Conservation (phyloP, 345 rosid genomes). For the Punica granatum region DNA sequence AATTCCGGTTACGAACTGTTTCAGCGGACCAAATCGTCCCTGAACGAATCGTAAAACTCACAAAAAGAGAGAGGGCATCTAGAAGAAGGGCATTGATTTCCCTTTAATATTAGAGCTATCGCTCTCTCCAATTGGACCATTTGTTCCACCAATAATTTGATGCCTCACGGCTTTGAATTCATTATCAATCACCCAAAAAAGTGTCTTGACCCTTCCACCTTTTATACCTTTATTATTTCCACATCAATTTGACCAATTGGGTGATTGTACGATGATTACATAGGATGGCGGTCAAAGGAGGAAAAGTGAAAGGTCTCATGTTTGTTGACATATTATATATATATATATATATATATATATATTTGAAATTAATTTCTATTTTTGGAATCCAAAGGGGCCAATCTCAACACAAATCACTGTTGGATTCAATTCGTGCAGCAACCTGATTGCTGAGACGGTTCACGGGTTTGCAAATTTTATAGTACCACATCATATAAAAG, state of each 20-base stretch:
- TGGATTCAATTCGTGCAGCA: slow-evolving; percentile 2
- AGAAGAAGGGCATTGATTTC: too few relatives aligned
- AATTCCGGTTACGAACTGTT: too few relatives aligned
- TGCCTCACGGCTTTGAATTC: neutral
- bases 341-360: too few relatives aligned
- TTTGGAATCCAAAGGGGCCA: neutral
- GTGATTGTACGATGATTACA: neutral
- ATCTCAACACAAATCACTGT: neutral
- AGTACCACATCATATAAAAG: neutral
- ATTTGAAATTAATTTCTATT: neutral
- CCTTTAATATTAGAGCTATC: too few relatives aligned
- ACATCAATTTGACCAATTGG: neutral
- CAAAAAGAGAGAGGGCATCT: too few relatives aligned
- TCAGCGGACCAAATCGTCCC: too few relatives aligned
- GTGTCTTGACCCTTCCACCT: neutral
- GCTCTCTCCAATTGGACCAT: neutral
- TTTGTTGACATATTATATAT: too few relatives aligned
- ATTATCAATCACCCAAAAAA: neutral
- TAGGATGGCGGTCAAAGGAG: too few relatives aligned
- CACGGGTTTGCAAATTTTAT: neutral
- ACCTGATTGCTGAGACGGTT: neutral
- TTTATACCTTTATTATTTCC: too few relatives aligned
- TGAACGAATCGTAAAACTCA: too few relatives aligned
- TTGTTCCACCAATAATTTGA: neutral
- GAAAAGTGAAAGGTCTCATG: neutral